phyloP scores from a whole-genome alignment of 176 grass and related monocot genomes.

The Metroxylon sagu region DNA sequence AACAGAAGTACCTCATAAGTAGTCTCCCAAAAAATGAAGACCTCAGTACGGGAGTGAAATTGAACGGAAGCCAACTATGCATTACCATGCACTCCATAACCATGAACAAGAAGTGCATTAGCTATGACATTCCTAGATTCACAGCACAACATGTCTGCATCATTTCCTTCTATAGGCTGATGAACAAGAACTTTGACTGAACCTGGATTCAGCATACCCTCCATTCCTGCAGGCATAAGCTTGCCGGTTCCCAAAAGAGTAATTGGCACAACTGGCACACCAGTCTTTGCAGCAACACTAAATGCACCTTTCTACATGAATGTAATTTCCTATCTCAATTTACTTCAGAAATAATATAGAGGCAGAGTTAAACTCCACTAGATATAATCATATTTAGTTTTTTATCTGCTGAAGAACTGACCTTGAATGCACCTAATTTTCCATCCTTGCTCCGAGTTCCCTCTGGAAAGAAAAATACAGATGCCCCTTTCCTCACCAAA shows the following conservation, averaged over 20 bases:
- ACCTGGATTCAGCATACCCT: constrained; percentile 62
- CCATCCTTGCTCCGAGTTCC: constrained; percentile 91
- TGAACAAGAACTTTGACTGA: constrained; percentile 86
- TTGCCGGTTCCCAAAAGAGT: constrained; percentile 79
- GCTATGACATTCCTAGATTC: constrained; percentile 67
- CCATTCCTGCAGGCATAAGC: constrained; percentile 89
- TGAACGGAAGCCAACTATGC: constrained; percentile 11
- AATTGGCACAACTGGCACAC: constrained; percentile 74
- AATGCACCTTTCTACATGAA: constrained; percentile 73
- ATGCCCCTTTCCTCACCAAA: constrained; percentile 60
- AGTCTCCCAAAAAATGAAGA: not conserved
- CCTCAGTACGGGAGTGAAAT: not conserved
- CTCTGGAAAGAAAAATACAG: constrained; percentile 98
- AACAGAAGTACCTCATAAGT: no score
- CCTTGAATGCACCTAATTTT: constrained; percentile 86
- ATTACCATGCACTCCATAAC: constrained; percentile 54
- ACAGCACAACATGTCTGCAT: constrained; percentile 57
- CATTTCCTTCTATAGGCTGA: constrained; percentile 40
- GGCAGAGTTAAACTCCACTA: not conserved
- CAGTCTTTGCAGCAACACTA: constrained; percentile 77
- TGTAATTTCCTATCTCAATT: no score
- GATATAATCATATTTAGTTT: no score
- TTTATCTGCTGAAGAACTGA: constrained; percentile 6
- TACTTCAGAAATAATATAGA: not conserved
- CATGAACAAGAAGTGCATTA: constrained; percentile 52